Conservation (phyloP, 2,329 filamentous ascomycete species). For the Xylariales sp. region DNA sequence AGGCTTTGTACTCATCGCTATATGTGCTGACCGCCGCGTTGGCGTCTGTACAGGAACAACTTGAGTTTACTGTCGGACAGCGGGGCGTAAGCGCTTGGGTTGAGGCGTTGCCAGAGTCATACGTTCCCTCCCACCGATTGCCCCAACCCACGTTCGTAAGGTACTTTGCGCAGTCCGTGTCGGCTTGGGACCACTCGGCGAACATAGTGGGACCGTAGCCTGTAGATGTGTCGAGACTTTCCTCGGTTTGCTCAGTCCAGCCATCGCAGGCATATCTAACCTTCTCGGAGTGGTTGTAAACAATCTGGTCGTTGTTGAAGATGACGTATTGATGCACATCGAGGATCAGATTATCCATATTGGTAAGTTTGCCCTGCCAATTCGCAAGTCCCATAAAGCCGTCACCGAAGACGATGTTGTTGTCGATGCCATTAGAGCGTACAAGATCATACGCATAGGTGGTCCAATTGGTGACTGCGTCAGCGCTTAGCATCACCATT, state of each 20-base stretch:
- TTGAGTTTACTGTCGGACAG: slow-evolving; percentile 63
- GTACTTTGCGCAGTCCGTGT: slow-evolving; percentile 85
- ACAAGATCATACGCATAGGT: slow-evolving; percentile 67
- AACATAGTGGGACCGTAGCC: slow-evolving; percentile 93
- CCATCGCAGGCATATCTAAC: slow-evolving; percentile 81
- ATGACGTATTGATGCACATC: slow-evolving; percentile 99
- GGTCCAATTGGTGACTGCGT: slow-evolving; percentile 76
- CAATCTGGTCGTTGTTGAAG: slow-evolving; percentile 87
- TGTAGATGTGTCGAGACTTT: slow-evolving; percentile 66
- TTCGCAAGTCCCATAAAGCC: slow-evolving; percentile 89
- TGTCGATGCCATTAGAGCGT: slow-evolving; percentile 69
- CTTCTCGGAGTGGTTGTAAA: slow-evolving; percentile 76
- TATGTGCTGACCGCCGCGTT: slow-evolving; percentile 71
- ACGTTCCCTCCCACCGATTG: slow-evolving; percentile 87
- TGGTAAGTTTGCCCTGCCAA: slow-evolving; percentile 80
- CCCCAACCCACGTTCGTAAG: slow-evolving; percentile 89
- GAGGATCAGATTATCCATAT: slow-evolving; percentile 71
- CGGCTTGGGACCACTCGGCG: slow-evolving; percentile 96
- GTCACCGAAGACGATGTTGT: slow-evolving; percentile 81
- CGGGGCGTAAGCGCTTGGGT: slow-evolving; percentile 63
- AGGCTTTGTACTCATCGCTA: slow-evolving; percentile 73
- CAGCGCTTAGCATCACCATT: slow-evolving; percentile 68
- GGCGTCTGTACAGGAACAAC: slow-evolving; percentile 70
- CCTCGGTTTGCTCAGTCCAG: slow-evolving; percentile 75
- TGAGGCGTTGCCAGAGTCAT: slow-evolving; percentile 60